A percentile compares a stretch with the other conserved stretches of the same genome.
Conservation (phyloP, 331 rosid species). For the Dryas integrifolia region DNA sequence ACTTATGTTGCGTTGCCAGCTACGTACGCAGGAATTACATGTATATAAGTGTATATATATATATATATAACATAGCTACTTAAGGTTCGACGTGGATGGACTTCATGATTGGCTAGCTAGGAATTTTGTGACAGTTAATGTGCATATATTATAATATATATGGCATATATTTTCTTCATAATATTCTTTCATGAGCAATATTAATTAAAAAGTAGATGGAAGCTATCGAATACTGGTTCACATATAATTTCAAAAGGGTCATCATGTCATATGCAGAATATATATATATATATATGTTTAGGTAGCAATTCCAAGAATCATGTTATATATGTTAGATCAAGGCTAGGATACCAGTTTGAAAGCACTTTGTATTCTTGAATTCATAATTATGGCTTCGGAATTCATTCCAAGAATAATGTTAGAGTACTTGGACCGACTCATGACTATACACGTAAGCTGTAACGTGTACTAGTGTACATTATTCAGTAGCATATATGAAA, state of each 20-base stretch:
- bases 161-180: not conserved
- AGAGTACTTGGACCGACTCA: not conserved
- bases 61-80: not conserved
- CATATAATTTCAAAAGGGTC: too few species aligned
- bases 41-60: too few species aligned
- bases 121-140: conserved; percentile 11
- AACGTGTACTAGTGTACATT: too few species aligned
- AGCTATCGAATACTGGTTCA: too few species aligned
- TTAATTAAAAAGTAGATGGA: not conserved
- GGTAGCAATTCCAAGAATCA: not conserved
- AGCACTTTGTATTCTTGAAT: not conserved
- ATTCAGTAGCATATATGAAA: too few species aligned
- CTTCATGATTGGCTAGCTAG: conserved; percentile 21
- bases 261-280: too few species aligned
- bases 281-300: too few species aligned
- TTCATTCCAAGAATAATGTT: conserved; percentile 3
- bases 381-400: not conserved
- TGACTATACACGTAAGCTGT: too few species aligned
- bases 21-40: too few species aligned
- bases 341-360: conserved; percentile 8
- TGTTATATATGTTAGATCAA: not conserved
- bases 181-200: not conserved
- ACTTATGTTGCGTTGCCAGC: too few species aligned
- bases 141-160: too few species aligned
- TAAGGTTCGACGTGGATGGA: conserved; percentile 15